These are phyloP conservation scores for Cyclostephanos tholiformis DNA, from an alignment of 108 stramenopile species.

Conservation along the genomic window DNA sequence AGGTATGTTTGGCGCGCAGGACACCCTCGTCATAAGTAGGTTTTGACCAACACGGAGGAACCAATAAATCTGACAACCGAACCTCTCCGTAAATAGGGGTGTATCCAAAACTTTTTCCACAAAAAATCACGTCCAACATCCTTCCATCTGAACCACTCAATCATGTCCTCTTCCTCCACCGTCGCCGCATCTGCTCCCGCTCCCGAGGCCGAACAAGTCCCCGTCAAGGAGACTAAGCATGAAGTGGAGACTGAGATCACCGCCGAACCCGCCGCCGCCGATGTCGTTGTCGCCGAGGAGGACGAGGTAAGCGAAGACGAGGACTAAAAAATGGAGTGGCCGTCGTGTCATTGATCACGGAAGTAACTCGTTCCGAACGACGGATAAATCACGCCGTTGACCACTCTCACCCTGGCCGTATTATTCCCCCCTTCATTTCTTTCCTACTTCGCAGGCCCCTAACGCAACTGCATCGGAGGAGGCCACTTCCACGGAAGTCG, in stretches of 20 bases:
- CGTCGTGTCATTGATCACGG: not conserved
- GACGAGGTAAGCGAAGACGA: not conserved
- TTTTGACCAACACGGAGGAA: no score
- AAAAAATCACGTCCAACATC: no score
- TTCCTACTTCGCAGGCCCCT: not conserved
- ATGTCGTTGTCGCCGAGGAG: not conserved
- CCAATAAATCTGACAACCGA: no score
- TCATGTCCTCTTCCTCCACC: not conserved
- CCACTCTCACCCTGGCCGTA: not conserved
- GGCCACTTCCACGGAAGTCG: conserved; percentile 1
- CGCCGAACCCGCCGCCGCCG: not conserved
- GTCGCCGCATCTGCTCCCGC: not conserved
- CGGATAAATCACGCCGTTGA: not conserved
- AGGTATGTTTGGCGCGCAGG: no score
- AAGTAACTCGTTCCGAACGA: not conserved
- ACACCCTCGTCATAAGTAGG: no score
- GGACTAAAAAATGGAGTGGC: not conserved
- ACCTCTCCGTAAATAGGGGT: no score
- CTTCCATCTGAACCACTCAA: not conserved
- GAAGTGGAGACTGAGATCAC: not conserved
- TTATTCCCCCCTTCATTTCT: not conserved
- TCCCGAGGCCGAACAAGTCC: not conserved
- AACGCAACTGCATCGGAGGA: conserved; percentile 12
- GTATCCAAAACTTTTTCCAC: no score
- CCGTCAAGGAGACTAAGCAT: not conserved